These are phyloP conservation scores for Termitomyces sp. DNA, from an alignment of 768 basidiomycete species.

Conservation along the genomic window DNA sequence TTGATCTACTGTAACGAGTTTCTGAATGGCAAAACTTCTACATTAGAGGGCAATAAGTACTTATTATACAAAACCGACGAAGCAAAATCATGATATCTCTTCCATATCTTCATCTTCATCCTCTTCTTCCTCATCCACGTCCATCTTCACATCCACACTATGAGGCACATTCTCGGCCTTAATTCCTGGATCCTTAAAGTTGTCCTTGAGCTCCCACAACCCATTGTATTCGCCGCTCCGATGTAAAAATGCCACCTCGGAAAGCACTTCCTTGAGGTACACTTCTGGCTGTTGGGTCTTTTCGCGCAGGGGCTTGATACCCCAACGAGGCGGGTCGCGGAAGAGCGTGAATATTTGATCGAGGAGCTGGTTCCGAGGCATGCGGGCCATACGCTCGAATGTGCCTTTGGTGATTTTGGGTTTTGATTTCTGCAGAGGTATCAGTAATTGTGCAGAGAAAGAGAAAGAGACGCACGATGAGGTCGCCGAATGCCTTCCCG, in stretches of 20 bases:
- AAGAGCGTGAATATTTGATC: conserved; percentile 80
- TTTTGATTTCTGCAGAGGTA: conserved; percentile 50
- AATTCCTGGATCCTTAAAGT: conserved; percentile 59
- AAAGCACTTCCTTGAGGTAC: conserved; percentile 80
- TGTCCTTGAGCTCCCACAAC: conserved; percentile 73
- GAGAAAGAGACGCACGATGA: conserved; percentile 49
- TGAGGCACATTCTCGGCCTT: conserved; percentile 39
- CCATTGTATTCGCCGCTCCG: conserved; percentile 79
- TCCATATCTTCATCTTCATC: conserved; percentile 68
- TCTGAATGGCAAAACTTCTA: not conserved
- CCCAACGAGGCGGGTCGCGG: conserved; percentile 77
- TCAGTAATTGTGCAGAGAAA: not conserved
- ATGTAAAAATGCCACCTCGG: conserved; percentile 71
- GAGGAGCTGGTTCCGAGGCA: conserved; percentile 83
- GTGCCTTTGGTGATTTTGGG: conserved; percentile 62
- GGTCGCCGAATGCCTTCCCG: conserved; percentile 53
- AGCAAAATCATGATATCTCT: conserved; percentile 47
- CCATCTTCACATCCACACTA: conserved; percentile 43
- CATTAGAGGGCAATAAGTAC: not conserved
- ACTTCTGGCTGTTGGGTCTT: conserved; percentile 82
- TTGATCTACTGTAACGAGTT: not conserved
- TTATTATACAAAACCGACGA: not conserved
- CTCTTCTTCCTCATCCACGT: conserved; percentile 54
- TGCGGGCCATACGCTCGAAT: conserved; percentile 88
- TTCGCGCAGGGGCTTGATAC: conserved; percentile 70